Base-by-base conservation (phyloP, 805 yeast species). In the Saccharomyces eubayanus region DNA sequence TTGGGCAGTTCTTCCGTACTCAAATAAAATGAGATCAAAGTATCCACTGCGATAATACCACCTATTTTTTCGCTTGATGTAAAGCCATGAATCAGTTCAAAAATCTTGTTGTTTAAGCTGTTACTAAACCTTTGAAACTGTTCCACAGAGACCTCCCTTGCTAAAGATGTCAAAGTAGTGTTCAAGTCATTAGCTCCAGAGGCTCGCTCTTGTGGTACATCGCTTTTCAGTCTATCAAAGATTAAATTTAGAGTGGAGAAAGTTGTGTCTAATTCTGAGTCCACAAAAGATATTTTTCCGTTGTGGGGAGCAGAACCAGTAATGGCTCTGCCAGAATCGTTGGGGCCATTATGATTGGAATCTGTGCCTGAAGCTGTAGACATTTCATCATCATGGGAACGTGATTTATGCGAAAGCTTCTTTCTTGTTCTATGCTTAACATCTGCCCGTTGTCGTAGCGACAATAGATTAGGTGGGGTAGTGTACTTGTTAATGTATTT, bases 21-120 rank as follows among this genome's bases (percentile, higher is more conserved):
- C 9, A 88, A 83, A 58, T 89, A 91, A 62, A 88, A 83, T 54
- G 87, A 94, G 51, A 92, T 87, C 56, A 92, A 77, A 1, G 94
- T 83, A 68, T 89, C 94, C 53, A 92, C 86, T 11, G 97, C 97
- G 24, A 89, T 80, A 31, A 92, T 85, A 46, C 97, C 98, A 20
- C 97, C 98, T 40, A 91, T 76, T 57, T 88, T 84, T 58, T 87
- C 90, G 29, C 77, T 69, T 6, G 83, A 71, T 59, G 87, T 92
- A 8, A 83, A 77, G 4, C 91, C 83, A 61, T 89, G 89, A 49
- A 89, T 82, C 51, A 90, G 76, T 64, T 88, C 96, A 67, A 89
- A 90, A 20, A 94, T 87, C 57, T 86, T 83, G 63, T 88, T 87
- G 73, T 92, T 90, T 57, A 92, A 85, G 55, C 85, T 91, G 66